Conservation (phyloP, 257 asterid species). For the Solanum pinnatisectum region DNA sequence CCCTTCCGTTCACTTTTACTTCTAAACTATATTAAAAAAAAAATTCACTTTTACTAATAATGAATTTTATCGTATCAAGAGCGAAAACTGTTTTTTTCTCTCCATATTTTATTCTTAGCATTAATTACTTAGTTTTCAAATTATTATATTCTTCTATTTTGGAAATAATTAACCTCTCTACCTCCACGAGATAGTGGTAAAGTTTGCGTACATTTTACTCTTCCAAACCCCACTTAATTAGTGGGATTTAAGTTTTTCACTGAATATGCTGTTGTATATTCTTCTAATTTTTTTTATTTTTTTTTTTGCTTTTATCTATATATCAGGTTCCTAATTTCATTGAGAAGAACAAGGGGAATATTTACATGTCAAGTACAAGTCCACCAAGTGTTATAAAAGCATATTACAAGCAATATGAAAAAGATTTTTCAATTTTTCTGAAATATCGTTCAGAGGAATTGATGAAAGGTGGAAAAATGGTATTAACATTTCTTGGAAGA, state of each 20-base stretch:
- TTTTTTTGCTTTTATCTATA: no score
- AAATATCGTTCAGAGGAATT: conserved; percentile 49
- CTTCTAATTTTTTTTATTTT: no score
- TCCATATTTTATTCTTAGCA: neutral
- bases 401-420: conserved; percentile 40
- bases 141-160: neutral
- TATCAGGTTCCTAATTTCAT: conserved; percentile 32
- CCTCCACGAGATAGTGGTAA: rapidly evolving
- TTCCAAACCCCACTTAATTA: no score
- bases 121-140: neutral
- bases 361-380: conserved; percentile 38
- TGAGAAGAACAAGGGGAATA: conserved; percentile 32
- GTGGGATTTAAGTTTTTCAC: neutral
- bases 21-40: neutral
- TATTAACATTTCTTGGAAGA: conserved; percentile 53
- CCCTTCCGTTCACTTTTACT: neutral
- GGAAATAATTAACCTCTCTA: no score
- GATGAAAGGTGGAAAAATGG: conserved; percentile 53
- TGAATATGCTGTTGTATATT: neutral
- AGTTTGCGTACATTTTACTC: neutral
- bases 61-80: neutral
- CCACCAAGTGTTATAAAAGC: conserved; percentile 35
- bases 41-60: neutral
- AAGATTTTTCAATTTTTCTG: conserved; percentile 40
- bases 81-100: rapidly evolving